A percentile compares a stretch with the other conserved stretches of the same genome.
Conservation (phyloP, 2,329 filamentous ascomycete species). For the Allantophomopsis cytisporea region DNA sequence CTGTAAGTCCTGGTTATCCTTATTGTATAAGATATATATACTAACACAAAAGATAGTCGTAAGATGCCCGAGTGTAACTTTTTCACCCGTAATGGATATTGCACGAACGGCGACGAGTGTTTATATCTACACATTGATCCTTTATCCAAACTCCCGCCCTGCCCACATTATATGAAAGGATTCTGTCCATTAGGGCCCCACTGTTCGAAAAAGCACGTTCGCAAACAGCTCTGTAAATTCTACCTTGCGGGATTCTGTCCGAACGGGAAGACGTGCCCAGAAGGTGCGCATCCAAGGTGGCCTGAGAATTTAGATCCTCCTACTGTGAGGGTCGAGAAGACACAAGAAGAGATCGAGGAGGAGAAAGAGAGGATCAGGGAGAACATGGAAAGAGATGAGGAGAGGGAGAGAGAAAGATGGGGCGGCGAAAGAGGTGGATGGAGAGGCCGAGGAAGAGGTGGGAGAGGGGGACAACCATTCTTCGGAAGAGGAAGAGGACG, state of each 20-base stretch:
- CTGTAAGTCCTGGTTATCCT: conserved; percentile 26
- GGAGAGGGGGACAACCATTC: conserved; percentile 13
- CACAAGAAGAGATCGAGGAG: conserved; percentile 38
- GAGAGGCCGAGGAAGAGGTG: conserved; percentile 17
- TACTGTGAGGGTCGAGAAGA: conserved; percentile 51
- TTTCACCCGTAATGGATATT: conserved; percentile 86
- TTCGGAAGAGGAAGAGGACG: background rate
- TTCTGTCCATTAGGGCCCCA: conserved; percentile 85
- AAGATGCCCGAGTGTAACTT: conserved; percentile 99
- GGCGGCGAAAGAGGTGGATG: conserved; percentile 20
- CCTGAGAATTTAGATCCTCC: conserved; percentile 59
- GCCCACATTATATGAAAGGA: conserved; percentile 84
- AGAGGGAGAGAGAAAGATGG: conserved; percentile 9
- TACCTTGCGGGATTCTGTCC: conserved; percentile 95
- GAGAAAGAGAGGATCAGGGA: conserved; percentile 42
- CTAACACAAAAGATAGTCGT: conserved; percentile 25
- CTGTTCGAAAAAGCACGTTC: conserved; percentile 82
- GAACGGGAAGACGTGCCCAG: conserved; percentile 62
- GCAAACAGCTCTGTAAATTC: conserved; percentile 66
- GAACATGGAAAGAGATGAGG: conserved; percentile 36
- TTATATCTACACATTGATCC: conserved; percentile 85
- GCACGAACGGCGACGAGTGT: conserved; percentile 93
- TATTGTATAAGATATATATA: background rate
- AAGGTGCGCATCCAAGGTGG: conserved; percentile 76
- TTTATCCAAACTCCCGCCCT: conserved; percentile 63